Evolutionary conservation across 352 stramenopile genomes (phyloP), one percentile per base, ranked within the genome.

Genomic region (Aphanomyces invadans): DNA sequence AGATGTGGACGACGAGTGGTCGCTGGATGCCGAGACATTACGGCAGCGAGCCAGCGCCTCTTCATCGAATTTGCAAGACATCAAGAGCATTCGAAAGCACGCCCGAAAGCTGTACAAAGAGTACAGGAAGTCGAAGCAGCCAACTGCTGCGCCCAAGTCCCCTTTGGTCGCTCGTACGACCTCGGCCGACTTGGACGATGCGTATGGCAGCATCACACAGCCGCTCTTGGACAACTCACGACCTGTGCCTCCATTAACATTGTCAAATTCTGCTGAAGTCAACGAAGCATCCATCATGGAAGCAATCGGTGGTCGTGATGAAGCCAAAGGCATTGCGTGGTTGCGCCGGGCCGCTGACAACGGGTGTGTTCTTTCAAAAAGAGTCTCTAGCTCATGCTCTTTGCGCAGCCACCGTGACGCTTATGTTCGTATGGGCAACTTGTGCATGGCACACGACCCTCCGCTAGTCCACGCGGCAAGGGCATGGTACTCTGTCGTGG

Each of bases 351-450:
- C 86, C 0, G 86, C 86, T 17, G 83, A 88, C 25, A 87, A 87
- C 62, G 76, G 67, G 71, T 75, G 68, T 42, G 59, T 51, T 57
- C 21, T 23, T 60, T 11, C 2, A 1, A 3, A 12, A 21, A 39
- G 31, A 10, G 15, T 15, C 17, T n/a, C 39, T 48, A n/a, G 9
- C 17, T 65, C 25, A 60, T 33, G 33, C 5, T 49, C 4, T 33
- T 28, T 4, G 3, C 51, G 11, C 63, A 83, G 74, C 60, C 75
- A 93, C 65, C 79, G 79, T 4, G 81, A 91, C 53, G 86, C 86
- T n/a, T 78, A 87, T 52, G 83, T 92, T 48, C 80, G 89, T 59
- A 71, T 94, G 0, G 86, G 86, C 23, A 94, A 94, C 69, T 65
- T 94, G 26, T 91, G 81, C 60, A 61, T 92, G 32, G 83, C 77